Evolutionary conservation across 345 rosid genomes (phyloP).

Genomic region (Cardamine occulta): DNA sequence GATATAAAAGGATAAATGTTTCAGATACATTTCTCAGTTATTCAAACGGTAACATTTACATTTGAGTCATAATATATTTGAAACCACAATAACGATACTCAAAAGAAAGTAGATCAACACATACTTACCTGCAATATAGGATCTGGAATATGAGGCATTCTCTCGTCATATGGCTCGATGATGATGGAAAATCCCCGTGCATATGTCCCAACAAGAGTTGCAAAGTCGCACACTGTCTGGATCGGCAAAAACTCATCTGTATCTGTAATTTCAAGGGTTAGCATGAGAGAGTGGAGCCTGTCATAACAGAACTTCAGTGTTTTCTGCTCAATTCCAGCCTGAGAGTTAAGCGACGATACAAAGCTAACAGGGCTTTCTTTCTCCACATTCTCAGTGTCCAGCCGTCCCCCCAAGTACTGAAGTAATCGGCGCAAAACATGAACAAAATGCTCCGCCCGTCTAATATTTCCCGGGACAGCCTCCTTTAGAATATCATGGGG

Average conservation of each 20-base stretch:
- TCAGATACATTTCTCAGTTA: conserved; percentile 34
- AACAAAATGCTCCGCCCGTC: conserved; percentile 93
- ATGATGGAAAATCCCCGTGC: conserved; percentile 92
- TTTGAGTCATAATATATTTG: background rate
- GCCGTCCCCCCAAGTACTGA: conserved; percentile 73
- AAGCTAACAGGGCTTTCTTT: conserved; percentile 94
- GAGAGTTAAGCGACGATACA: conserved; percentile 65
- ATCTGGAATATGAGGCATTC: conserved; percentile 98
- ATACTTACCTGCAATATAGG: conserved; percentile 86
- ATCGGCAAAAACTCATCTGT: conserved; percentile 94
- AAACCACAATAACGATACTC: conserved; percentile 12
- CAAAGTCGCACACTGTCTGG: conserved; percentile 95
- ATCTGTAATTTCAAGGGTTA: conserved; percentile 93
- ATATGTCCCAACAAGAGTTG: conserved; percentile 94
- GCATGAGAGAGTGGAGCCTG: conserved; percentile 90
- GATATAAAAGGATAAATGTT: conserved; percentile 30
- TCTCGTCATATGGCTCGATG: conserved; percentile 94
- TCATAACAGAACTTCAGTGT: conserved; percentile 94
- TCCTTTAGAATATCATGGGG: conserved; percentile 95
- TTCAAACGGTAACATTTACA: background rate
- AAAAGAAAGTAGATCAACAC: conserved; percentile 8
- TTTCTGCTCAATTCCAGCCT: conserved; percentile 96
- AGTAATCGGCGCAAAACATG: conserved; percentile 89
- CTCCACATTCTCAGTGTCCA: conserved; percentile 87
- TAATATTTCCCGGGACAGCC: conserved; percentile 98